phyloP scores from a whole-genome alignment of 345 rosid genomes.

The Pistacia integerrima region DNA sequence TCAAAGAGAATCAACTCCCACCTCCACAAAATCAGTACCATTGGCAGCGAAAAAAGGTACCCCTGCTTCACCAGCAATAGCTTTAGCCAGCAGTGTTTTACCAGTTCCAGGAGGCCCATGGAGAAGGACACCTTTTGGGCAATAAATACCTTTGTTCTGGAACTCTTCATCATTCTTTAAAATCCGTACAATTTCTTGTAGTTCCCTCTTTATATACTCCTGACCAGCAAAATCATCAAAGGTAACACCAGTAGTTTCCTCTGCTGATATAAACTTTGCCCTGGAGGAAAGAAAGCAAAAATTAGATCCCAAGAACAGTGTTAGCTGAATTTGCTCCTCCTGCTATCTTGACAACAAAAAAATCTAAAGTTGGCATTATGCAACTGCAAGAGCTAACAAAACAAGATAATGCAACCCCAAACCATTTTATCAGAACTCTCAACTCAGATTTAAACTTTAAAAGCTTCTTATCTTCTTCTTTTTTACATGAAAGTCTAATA shows the following conservation, averaged over 20 bases:
- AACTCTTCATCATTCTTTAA: slow-evolving; percentile 91
- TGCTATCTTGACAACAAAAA: neutral
- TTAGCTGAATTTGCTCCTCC: neutral
- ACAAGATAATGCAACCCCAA: neutral
- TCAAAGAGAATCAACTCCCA: slow-evolving; percentile 24
- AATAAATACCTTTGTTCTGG: slow-evolving; percentile 86
- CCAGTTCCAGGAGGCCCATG: slow-evolving; percentile 99
- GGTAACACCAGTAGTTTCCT: slow-evolving; percentile 91
- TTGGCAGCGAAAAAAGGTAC: slow-evolving; percentile 94
- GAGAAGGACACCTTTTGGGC: slow-evolving; percentile 98
- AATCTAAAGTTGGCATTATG: slow-evolving; percentile 5
- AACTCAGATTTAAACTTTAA: neutral
- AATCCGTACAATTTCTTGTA: slow-evolving; percentile 89
- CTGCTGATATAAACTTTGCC: slow-evolving; percentile 94
- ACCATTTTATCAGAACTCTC: neutral
- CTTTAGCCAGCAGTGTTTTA: slow-evolving; percentile 93
- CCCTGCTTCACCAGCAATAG: slow-evolving; percentile 99
- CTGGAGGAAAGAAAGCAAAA: slow-evolving; percentile 37
- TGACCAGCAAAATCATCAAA: slow-evolving; percentile 99
- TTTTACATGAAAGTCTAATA: too few relatives aligned
- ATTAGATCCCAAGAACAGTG: slow-evolving; percentile 16
- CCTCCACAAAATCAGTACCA: slow-evolving; percentile 99
- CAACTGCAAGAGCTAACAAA: too few relatives aligned
- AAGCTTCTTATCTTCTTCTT: too few relatives aligned
- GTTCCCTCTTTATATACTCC: slow-evolving; percentile 88